phyloP scores from a whole-genome alignment of 2,329 filamentous ascomycete genomes.

The Westerdykella sp. region DNA sequence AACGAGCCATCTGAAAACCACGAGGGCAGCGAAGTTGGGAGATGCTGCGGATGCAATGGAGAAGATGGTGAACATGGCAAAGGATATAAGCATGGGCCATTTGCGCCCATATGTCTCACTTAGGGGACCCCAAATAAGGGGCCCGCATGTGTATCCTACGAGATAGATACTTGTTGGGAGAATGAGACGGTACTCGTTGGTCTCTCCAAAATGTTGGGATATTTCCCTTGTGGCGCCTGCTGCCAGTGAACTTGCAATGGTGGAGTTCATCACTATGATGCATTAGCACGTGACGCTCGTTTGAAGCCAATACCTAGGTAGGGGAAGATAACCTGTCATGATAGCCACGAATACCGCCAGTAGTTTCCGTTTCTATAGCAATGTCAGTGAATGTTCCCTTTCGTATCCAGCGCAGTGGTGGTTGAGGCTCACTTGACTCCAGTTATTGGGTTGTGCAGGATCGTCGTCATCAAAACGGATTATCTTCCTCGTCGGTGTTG shows the following conservation, averaged over 20 bases:
- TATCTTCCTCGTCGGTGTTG: constrained; percentile 16
- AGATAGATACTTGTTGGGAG: constrained; percentile 48
- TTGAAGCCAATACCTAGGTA: background rate
- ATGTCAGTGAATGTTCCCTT: background rate
- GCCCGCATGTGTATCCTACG: constrained; percentile 44
- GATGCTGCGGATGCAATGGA: constrained; percentile 42
- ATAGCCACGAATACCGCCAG: constrained; percentile 52
- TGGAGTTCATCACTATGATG: constrained; percentile 52
- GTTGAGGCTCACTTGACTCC: constrained; percentile 23
- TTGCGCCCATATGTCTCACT: constrained; percentile 43
- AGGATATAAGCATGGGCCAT: constrained; percentile 46
- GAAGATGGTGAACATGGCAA: constrained; percentile 43
- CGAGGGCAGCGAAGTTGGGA: constrained; percentile 40
- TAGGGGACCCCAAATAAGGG: constrained; percentile 41
- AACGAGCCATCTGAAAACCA: constrained; percentile 41
- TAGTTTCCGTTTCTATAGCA: constrained; percentile 43
- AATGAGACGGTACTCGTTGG: constrained; percentile 39
- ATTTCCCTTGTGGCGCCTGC: constrained; percentile 58
- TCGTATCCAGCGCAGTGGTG: background rate
- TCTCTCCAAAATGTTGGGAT: constrained; percentile 51
- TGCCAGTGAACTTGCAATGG: constrained; percentile 59
- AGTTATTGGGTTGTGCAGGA: constrained; percentile 40
- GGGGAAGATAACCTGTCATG: constrained; percentile 43
- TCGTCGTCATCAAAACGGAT: constrained; percentile 38
- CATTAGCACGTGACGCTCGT: constrained; percentile 1